Evolutionary conservation across 345 rosid species (phyloP), one percentile per base, ranked within the genome.

Genomic region (Boechera divaricarpa): DNA sequence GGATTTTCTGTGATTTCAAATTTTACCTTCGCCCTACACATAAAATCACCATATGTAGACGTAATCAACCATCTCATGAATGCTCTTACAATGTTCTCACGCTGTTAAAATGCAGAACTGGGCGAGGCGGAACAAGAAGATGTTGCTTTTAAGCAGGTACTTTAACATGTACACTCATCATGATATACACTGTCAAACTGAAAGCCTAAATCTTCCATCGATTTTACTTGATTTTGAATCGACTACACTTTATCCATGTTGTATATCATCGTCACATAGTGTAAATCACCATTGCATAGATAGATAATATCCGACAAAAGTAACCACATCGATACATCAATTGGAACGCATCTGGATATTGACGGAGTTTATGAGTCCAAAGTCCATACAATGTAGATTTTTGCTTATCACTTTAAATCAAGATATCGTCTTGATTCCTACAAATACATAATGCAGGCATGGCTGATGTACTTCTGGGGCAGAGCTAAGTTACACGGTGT

Each of bases 401-500:
- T 36, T 49, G 5, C 69, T 15, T 62, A 38, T 42, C 16, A 38
- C 16, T 69, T n/a, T n/a, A 26, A 45, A 8, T 31, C 1, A 36
- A 55, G 9, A 16, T 28, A 59, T 49, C 9, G 15, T 16, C 7
- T 48, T 57, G 61, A 29, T 36, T 16, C 33, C 15, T 36, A 44
- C 5, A 45, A 44, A 32, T 9, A 36, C 16, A 28, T 35, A 66
- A 41, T 52, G 63, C 82, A 93, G 98, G 95, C 98, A 74, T 93
- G 98, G 98, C 73, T 91, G 61, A 86, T 90, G 57, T 91, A 91
- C 79, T 93, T 86, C 75, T 93, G 97, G 98, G 85, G 90, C 80
- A 88, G 98, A 83, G 95, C 97, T 61, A 82, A 83, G 82, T 79
- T 74, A 47, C 89, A 86, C 45, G 86, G 85, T 42, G 86, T 91